These are phyloP conservation scores for Arthrobotrys pseudoclavata DNA, from an alignment of 2,329 filamentous ascomycete genomes.

Conservation along the genomic window DNA sequence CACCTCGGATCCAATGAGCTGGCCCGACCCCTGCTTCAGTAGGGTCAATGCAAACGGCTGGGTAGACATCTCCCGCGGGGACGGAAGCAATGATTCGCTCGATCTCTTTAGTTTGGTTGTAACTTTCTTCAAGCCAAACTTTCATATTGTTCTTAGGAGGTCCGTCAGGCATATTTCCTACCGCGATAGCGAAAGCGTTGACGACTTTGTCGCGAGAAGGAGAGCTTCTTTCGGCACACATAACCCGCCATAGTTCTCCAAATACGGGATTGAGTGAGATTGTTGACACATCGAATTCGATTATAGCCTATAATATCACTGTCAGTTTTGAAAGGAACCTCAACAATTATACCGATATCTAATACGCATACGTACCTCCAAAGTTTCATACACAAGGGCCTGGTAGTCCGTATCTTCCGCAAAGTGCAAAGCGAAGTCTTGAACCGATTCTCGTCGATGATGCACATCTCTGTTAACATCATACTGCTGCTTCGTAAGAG, in stretches of 20 bases:
- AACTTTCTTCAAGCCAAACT: constrained; percentile 70
- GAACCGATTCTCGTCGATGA: constrained; percentile 40
- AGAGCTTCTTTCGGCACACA: constrained; percentile 69
- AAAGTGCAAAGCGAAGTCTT: constrained; percentile 54
- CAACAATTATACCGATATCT: background rate
- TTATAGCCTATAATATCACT: constrained; percentile 65
- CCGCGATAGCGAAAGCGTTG: constrained; percentile 67
- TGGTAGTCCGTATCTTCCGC: constrained; percentile 33
- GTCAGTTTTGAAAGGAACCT: constrained; percentile 2
- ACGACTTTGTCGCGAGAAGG: constrained; percentile 67
- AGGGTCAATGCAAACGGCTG: constrained; percentile 70
- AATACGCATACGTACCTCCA: constrained; percentile 36
- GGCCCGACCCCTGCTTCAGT: constrained; percentile 66
- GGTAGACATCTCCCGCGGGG: constrained; percentile 66
- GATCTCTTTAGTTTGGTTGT: constrained; percentile 69
- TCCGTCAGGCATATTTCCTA: constrained; percentile 65
- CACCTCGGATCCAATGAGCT: constrained; percentile 67
- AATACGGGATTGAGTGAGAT: constrained; percentile 71
- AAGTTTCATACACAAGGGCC: constrained; percentile 41
- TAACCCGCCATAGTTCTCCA: constrained; percentile 69
- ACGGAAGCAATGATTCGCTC: constrained; percentile 66
- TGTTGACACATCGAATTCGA: constrained; percentile 67
- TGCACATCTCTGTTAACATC: constrained; percentile 51
- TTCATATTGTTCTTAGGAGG: constrained; percentile 67
- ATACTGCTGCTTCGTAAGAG: constrained; percentile 36